phyloP scores from a whole-genome alignment of 306 rosid species.

The Cotoneaster glaucophyllus region DNA sequence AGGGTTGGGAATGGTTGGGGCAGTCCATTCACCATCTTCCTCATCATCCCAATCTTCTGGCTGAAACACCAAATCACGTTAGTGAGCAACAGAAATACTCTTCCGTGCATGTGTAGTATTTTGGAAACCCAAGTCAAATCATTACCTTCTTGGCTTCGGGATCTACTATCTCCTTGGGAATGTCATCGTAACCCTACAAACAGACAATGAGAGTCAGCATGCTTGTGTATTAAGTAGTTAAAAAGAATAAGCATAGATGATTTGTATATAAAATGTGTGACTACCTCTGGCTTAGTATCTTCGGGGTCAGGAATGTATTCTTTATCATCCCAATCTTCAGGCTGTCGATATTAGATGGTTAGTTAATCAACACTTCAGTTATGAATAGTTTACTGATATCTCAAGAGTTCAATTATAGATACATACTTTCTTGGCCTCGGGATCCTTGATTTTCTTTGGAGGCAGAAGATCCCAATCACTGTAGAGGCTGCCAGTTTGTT shows the following conservation, averaged over 20 bases:
- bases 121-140: background rate
- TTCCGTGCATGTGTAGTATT: background rate
- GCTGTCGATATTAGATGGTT: slow-evolving; percentile 42
- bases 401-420: background rate
- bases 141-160: slow-evolving; percentile 88
- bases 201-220: background rate
- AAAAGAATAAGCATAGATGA: background rate
- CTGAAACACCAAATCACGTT: slow-evolving; percentile 34
- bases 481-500: slow-evolving; percentile 93
- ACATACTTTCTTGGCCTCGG: slow-evolving; percentile 78
- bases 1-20: slow-evolving; percentile 94
- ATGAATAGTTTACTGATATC: background rate
- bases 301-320: slow-evolving; percentile 95
- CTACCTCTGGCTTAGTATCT: slow-evolving; percentile 95
- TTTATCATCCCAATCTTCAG: slow-evolving; percentile 99
- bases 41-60: slow-evolving; percentile 99
- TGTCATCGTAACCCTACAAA: slow-evolving; percentile 86
- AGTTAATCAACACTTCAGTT: slow-evolving; percentile 5
- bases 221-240: background rate
- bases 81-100: slow-evolving; percentile 10
- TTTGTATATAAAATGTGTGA: background rate
- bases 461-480: slow-evolving; percentile 95
- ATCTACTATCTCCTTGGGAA: slow-evolving; percentile 73
- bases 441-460: slow-evolving; percentile 86
- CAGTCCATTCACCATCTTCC: slow-evolving; percentile 99